Conservation (phyloP, 768 basidiomycete genomes). For the Suillus variegatus region DNA sequence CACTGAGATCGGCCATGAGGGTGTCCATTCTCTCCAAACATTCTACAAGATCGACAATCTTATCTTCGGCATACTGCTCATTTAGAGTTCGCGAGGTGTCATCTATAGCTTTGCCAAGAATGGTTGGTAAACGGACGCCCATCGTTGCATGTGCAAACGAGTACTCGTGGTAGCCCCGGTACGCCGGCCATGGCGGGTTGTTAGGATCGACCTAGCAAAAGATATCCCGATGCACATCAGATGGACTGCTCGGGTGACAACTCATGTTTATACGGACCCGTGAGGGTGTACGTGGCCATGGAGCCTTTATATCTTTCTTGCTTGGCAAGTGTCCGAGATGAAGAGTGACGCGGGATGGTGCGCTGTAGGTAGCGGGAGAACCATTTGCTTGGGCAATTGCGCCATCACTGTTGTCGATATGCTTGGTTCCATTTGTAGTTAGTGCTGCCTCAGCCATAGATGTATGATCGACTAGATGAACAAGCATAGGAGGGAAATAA, state of each 20-base stretch:
- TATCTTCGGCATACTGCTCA: constrained; percentile 80
- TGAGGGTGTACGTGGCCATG: constrained; percentile 76
- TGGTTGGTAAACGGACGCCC: constrained; percentile 94
- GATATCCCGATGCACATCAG: not conserved
- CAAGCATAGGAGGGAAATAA: constrained; percentile 35
- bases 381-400: constrained; percentile 9
- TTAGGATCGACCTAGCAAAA: constrained; percentile 70
- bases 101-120: constrained; percentile 93
- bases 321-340: constrained; percentile 74
- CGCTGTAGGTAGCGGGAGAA: constrained; percentile 22
- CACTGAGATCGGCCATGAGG: constrained; percentile 85
- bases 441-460: constrained; percentile 3
- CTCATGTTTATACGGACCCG: constrained; percentile 42
- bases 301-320: constrained; percentile 70
- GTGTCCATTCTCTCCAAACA: constrained; percentile 90
- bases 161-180: constrained; percentile 79
- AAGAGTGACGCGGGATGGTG: constrained; percentile 65
- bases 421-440: constrained; percentile 12
- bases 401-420: not conserved
- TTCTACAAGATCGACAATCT: constrained; percentile 77
- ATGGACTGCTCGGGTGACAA: constrained; percentile 1
- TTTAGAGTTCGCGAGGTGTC: constrained; percentile 89
- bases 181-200: constrained; percentile 83
- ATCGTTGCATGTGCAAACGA: constrained; percentile 92
- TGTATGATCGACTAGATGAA: constrained; percentile 23